These are phyloP conservation scores for Scheffersomyces titani DNA, from an alignment of 1,139 yeast species.

Conservation along the genomic window DNA sequence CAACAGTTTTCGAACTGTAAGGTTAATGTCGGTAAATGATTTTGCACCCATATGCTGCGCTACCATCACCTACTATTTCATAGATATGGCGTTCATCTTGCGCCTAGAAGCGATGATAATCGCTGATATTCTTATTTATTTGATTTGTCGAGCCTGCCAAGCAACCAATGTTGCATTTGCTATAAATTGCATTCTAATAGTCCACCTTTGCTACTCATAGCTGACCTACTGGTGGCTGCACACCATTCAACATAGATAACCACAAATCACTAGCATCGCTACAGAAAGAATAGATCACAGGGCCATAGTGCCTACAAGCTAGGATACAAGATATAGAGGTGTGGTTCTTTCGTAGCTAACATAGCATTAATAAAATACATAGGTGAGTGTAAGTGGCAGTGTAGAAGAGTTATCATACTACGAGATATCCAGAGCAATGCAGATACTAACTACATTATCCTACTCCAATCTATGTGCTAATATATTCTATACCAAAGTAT, in stretches of 20 bases:
- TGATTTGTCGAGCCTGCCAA: background rate
- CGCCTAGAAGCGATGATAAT: background rate
- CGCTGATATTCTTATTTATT: background rate
- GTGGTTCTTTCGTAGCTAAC: background rate
- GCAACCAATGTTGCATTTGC: background rate
- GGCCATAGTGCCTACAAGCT: background rate
- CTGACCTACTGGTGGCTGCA: background rate
- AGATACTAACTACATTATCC: too few relatives aligned
- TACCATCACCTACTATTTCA: background rate
- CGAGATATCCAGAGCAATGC: too few relatives aligned
- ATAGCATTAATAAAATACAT: background rate
- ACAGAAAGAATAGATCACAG: background rate
- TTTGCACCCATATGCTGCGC: background rate
- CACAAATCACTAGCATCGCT: background rate
- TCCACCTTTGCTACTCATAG: background rate
- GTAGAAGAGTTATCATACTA: too few relatives aligned
- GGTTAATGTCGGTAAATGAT: slow-evolving; percentile 78
- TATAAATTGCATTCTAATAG: background rate
- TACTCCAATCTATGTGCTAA: too few relatives aligned
- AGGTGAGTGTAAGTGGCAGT: background rate
- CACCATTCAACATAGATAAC: background rate
- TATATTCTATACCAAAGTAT: too few relatives aligned
- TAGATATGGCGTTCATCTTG: background rate
- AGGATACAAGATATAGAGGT: background rate
- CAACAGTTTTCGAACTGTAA: slow-evolving; percentile 79